A percentile compares a stretch with the other conserved stretches of the same genome.
Evolutionary conservation across 768 basidiomycete species (phyloP).

Genomic region (Xanthoconium purpureum): DNA sequence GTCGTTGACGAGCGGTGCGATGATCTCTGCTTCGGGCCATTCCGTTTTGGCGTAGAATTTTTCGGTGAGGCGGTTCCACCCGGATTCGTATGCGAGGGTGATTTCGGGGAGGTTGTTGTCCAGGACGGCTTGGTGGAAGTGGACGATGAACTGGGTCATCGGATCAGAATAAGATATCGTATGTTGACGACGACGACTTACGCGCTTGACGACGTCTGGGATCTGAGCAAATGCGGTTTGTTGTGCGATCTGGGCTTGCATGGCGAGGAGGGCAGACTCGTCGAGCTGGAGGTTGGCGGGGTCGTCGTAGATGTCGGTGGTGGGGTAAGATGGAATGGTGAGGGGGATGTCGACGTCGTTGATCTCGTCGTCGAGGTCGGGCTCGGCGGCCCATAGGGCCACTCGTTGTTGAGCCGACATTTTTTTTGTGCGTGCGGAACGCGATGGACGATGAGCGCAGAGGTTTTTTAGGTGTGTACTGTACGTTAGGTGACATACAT

Average conservation of each 20-base stretch:
- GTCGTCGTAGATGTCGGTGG: slow-evolving; percentile 32
- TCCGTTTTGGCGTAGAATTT: slow-evolving; percentile 92
- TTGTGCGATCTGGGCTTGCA: slow-evolving; percentile 83
- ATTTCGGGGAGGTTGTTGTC: slow-evolving; percentile 91
- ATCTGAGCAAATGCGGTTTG: slow-evolving; percentile 80
- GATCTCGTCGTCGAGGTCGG: slow-evolving; percentile 74
- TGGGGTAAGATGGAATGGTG: slow-evolving; percentile 26
- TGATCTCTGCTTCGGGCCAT: slow-evolving; percentile 97
- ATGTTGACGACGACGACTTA: slow-evolving; percentile 35
- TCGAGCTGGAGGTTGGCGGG: slow-evolving; percentile 56
- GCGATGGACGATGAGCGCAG: not conserved
- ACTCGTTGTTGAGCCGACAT: slow-evolving; percentile 64
- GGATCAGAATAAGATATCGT: not conserved
- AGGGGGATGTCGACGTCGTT: slow-evolving; percentile 61
- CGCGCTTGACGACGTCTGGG: slow-evolving; percentile 86
- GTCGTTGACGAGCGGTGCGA: slow-evolving; percentile 91
- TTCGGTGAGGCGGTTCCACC: slow-evolving; percentile 96
- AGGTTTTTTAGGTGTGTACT: not conserved
- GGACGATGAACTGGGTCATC: slow-evolving; percentile 76
- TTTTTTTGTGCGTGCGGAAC: not conserved
- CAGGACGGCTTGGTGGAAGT: slow-evolving; percentile 90
- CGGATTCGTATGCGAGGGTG: slow-evolving; percentile 90
- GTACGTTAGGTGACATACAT: not conserved
- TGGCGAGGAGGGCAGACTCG: slow-evolving; percentile 63
- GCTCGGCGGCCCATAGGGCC: slow-evolving; percentile 73